Conservation (phyloP, 352 stramenopile genomes). For the Phytophthora cryptogea region DNA sequence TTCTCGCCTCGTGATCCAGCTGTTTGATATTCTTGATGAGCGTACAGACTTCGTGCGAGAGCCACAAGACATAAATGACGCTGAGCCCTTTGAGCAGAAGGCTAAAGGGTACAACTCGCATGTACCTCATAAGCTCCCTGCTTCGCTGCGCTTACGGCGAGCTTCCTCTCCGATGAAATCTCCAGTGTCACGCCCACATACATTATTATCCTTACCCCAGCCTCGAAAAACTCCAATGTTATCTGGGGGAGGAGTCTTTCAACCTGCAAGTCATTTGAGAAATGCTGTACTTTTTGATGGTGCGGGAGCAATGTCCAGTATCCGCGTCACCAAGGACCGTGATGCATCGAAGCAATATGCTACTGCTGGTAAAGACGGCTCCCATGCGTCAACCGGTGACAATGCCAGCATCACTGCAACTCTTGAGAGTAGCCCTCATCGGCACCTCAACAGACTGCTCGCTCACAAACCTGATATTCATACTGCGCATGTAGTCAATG, state of each 20-base stretch:
- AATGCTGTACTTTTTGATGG: constrained; percentile 48
- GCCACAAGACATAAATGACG: constrained; percentile 1
- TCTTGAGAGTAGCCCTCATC: constrained; percentile 18
- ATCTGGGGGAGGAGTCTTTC: constrained; percentile 14
- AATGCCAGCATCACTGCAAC: constrained; percentile 2
- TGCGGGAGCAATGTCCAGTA: constrained; percentile 34
- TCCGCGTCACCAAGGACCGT: constrained; percentile 33
- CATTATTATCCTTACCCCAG: neutral
- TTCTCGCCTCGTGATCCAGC: constrained; percentile 22
- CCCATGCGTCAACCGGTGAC: constrained; percentile 6
- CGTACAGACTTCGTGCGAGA: constrained; percentile 47
- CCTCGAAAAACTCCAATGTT: constrained; percentile 17
- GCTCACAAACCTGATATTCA: constrained; percentile 18
- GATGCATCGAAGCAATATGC: constrained; percentile 32
- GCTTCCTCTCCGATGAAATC: constrained; percentile 2
- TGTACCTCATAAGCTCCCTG: constrained; percentile 9
- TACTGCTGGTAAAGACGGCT: neutral
- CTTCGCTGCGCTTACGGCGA: constrained; percentile 11
- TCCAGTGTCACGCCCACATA: neutral
- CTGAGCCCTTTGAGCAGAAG: constrained; percentile 12
- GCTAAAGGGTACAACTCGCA: constrained; percentile 14
- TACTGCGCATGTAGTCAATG: constrained; percentile 8
- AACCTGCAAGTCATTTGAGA: constrained; percentile 26
- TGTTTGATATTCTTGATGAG: constrained; percentile 46
- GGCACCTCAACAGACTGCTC: constrained; percentile 23